A percentile compares a stretch with the other conserved stretches of the same genome.
These are phyloP conservation scores for Aegilops umbellulata DNA, from an alignment of 176 grass and related monocot species.

Conservation along the genomic window DNA sequence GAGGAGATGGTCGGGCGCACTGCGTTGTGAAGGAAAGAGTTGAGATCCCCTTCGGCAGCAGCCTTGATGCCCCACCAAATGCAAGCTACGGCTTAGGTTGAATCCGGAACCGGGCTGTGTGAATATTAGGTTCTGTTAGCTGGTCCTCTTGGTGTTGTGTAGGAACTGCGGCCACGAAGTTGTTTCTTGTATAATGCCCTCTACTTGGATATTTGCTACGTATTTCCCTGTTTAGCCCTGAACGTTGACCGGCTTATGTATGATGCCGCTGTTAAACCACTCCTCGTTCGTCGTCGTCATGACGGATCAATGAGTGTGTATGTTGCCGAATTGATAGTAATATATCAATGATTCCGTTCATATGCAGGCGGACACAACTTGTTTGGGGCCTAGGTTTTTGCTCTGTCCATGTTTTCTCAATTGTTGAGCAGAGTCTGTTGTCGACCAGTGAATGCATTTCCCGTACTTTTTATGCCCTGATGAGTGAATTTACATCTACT, in stretches of 20 bases:
- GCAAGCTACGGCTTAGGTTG: constrained; percentile 80
- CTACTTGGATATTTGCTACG: neutral
- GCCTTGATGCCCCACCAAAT: constrained; percentile 49
- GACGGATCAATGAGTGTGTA: neutral
- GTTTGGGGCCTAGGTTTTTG: neutral
- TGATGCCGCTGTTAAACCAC: neutral
- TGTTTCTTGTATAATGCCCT: neutral
- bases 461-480: neutral
- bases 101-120: neutral
- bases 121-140: constrained; percentile 33
- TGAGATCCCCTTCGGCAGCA: constrained; percentile 61
- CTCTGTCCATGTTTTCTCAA: neutral
- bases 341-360: neutral
- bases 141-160: neutral
- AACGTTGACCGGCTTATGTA: neutral
- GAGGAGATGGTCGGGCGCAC: constrained; percentile 55
- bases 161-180: neutral
- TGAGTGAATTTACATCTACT: no score
- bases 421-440: neutral
- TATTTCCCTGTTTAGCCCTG: neutral
- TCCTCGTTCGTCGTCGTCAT: neutral
- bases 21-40: constrained; percentile 84
- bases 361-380: neutral
- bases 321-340: neutral
- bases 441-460: neutral